phyloP scores from a whole-genome alignment of 169 alveolate genomes.

The Eimeria zaria region DNA sequence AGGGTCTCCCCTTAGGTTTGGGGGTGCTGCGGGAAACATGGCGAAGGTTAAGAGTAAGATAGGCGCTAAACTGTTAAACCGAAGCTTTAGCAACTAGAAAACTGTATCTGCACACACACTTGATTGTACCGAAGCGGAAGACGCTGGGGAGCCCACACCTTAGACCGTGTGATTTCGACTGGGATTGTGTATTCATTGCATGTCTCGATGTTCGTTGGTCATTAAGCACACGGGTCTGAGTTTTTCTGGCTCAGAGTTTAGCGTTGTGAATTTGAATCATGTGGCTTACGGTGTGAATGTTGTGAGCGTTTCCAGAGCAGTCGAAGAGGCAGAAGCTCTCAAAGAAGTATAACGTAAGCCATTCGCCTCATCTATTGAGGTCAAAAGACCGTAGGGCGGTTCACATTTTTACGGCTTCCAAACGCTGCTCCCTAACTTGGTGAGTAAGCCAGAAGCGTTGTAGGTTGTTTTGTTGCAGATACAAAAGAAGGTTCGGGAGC shows the following conservation, averaged over 20 bases:
- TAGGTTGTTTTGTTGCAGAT: constrained; percentile 87
- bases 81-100: neutral
- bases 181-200: neutral
- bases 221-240: neutral
- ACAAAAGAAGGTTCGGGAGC: constrained; percentile 92
- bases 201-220: neutral
- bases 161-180: neutral
- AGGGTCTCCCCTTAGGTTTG: constrained; percentile 31
- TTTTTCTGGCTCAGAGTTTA: neutral
- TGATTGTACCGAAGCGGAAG: neutral
- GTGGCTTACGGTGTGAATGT: neutral
- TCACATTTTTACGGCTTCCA: neutral
- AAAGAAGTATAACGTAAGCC: constrained; percentile 75
- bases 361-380: too few relatives aligned
- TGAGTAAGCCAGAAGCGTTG: neutral
- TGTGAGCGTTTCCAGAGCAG: constrained; percentile 29
- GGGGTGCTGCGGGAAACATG: neutral
- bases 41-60: constrained; percentile 67
- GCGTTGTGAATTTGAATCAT: neutral
- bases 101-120: neutral
- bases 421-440: neutral
- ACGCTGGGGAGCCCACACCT: neutral
- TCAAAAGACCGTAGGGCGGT: too few relatives aligned
- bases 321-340: constrained; percentile 82
- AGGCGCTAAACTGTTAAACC: neutral